These are phyloP conservation scores for Dendrostoma leiphaemia DNA, from an alignment of 2,329 filamentous ascomycete species.

Conservation along the genomic window DNA sequence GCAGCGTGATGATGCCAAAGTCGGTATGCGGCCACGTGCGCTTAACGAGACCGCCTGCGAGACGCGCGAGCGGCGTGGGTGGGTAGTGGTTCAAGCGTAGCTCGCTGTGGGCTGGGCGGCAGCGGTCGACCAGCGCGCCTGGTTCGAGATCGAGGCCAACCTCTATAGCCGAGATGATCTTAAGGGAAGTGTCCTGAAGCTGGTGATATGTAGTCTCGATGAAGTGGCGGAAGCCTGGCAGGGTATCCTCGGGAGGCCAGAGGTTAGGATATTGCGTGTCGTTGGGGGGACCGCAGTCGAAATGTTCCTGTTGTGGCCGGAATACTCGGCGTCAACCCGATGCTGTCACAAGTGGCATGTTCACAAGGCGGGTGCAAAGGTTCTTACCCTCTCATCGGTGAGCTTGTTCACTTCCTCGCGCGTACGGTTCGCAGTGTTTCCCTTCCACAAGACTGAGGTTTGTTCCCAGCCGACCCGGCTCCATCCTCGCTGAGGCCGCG, in stretches of 20 bases:
- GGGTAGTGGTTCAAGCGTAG: constrained; percentile 57
- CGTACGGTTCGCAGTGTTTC: not conserved
- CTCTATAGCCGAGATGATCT: constrained; percentile 28
- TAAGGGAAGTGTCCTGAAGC: constrained; percentile 26
- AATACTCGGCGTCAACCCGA: no score
- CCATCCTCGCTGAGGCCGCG: not conserved
- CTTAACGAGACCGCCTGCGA: constrained; percentile 23
- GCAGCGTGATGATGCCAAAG: constrained; percentile 41
- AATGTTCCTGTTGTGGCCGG: constrained; percentile 37
- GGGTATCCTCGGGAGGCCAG: constrained; percentile 32
- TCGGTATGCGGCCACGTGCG: constrained; percentile 29
- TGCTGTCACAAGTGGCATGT: no score
- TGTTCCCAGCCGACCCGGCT: constrained; percentile 31
- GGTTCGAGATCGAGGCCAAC: constrained; percentile 29
- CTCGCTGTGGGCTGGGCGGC: constrained; percentile 56
- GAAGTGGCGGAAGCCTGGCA: constrained; percentile 35
- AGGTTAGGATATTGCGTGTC: constrained; percentile 34
- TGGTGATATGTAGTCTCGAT: constrained; percentile 28
- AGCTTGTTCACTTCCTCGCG: constrained; percentile 19
- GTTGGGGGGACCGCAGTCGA: constrained; percentile 35
- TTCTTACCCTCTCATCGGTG: constrained; percentile 34
- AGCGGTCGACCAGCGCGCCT: constrained; percentile 32
- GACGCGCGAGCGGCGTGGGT: constrained; percentile 25
- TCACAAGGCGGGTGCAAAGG: constrained; percentile 32
- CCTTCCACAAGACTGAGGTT: not conserved